Conservation (phyloP, 192 early-diverging fungal species). For the Phycomyces nitens region DNA sequence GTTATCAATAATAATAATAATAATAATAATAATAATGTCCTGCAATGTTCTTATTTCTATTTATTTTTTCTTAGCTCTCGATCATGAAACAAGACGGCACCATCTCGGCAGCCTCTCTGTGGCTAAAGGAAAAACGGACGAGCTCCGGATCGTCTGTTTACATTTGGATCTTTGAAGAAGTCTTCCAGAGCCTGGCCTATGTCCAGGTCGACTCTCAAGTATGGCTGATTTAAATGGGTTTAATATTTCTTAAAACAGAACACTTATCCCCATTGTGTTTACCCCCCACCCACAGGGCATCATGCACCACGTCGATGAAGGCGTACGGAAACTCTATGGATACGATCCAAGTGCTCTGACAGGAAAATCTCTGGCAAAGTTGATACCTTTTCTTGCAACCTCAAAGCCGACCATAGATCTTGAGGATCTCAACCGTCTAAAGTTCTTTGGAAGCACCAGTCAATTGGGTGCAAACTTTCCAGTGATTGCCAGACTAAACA, state of each 20-base stretch:
- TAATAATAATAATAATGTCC: background rate
- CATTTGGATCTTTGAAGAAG: constrained; percentile 65
- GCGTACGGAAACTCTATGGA: constrained; percentile 45
- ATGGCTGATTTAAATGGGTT: background rate
- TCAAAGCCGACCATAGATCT: background rate
- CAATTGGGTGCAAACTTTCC: constrained; percentile 54
- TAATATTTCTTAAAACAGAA: no score
- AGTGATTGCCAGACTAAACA: constrained; percentile 41
- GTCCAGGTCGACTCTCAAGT: constrained; percentile 6
- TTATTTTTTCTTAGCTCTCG: constrained; percentile 36
- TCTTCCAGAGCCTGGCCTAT: constrained; percentile 37
- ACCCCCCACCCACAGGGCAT: constrained; percentile 30
- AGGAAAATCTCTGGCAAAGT: constrained; percentile 3
- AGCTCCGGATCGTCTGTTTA: constrained; percentile 38
- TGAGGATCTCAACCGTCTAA: constrained; percentile 46
- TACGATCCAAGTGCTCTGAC: constrained; percentile 41
- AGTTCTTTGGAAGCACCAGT: constrained; percentile 55
- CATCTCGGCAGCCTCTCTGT: constrained; percentile 54
- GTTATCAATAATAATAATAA: background rate
- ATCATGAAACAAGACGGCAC: constrained; percentile 51
- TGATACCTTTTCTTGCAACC: constrained; percentile 7
- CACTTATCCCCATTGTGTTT: no score
- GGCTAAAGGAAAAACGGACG: constrained; percentile 56
- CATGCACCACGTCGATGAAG: constrained; percentile 42
- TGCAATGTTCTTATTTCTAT: no score